These are phyloP conservation scores for Penicillium crystallinum DNA, from an alignment of 495 filamentous ascomycete genomes.

Conservation along the genomic window DNA sequence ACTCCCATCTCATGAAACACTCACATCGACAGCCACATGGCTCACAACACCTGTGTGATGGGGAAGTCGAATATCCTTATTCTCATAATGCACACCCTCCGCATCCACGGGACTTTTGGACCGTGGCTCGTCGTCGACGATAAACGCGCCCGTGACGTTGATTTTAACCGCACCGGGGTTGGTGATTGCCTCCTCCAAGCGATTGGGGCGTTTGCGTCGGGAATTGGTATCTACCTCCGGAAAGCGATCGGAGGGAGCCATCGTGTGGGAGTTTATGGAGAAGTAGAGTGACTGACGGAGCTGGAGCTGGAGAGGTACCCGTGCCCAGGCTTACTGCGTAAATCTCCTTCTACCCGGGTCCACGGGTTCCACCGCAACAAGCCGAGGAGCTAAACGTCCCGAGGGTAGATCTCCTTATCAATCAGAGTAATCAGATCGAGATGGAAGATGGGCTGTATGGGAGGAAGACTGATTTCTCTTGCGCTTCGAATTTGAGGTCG, in stretches of 20 bases:
- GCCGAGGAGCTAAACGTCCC: conserved; percentile 21
- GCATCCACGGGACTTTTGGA: conserved; percentile 43
- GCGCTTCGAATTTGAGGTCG: too few relatives aligned
- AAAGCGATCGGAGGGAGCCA: conserved; percentile 18
- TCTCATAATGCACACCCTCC: conserved; percentile 67
- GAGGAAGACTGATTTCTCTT: too few relatives aligned
- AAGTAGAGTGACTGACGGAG: background rate
- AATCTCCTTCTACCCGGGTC: conserved; percentile 43
- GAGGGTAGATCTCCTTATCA: conserved; percentile 5
- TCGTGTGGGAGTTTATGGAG: conserved; percentile 4
- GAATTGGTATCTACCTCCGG: conserved; percentile 13
- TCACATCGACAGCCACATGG: conserved; percentile 93
- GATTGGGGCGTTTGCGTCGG: conserved; percentile 24
- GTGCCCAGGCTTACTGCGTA: conserved; percentile 48
- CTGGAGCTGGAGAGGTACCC: conserved; percentile 10
- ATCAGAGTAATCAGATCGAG: background rate
- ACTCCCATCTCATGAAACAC: conserved; percentile 27
- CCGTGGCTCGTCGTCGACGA: conserved; percentile 75
- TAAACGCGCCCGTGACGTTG: conserved; percentile 93
- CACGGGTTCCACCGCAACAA: conserved; percentile 9
- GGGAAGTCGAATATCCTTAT: conserved; percentile 88
- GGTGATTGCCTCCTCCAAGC: conserved; percentile 63
- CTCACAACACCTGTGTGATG: conserved; percentile 90
- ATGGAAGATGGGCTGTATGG: too few relatives aligned
- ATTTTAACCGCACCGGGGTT: conserved; percentile 86